Evolutionary conservation across 352 stramenopile species (phyloP).

Genomic region (Peronospora tabacina): DNA sequence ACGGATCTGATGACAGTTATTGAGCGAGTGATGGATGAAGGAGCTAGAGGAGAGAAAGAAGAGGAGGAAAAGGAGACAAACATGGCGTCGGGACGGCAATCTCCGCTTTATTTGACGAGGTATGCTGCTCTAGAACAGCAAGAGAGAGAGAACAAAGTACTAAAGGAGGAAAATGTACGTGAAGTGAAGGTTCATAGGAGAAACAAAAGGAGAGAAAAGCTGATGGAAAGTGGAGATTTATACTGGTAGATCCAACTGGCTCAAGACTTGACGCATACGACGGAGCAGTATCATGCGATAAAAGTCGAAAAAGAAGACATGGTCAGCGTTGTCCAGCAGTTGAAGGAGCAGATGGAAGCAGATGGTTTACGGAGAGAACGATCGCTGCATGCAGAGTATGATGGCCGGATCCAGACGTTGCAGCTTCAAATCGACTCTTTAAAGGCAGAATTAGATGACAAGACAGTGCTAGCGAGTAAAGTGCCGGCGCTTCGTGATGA

Average conservation of each 20-base stretch:
- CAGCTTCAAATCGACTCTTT: conserved; percentile 37
- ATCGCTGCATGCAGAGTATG: conserved; percentile 37
- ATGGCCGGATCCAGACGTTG: conserved; percentile 42
- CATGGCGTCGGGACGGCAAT: conserved; percentile 3
- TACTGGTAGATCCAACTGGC: conserved; percentile 32
- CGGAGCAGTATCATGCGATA: conserved; percentile 16
- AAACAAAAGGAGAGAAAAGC: background rate
- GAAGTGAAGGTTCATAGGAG: background rate
- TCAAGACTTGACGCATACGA: conserved; percentile 24
- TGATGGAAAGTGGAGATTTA: background rate
- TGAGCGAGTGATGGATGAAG: conserved; percentile 37
- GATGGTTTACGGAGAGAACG: conserved; percentile 56
- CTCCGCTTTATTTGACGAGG: conserved; percentile 36
- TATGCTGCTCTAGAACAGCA: conserved; percentile 43
- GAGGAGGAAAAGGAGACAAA: conserved; percentile 5
- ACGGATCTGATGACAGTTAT: conserved; percentile 61
- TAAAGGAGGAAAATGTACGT: conserved; percentile 58
- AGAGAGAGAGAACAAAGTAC: conserved; percentile 45
- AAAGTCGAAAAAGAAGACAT: conserved; percentile 30
- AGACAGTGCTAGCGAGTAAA: conserved; percentile 30
- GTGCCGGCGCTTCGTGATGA: conserved; percentile 46
- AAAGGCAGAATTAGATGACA: conserved; percentile 27
- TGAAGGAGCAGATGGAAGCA: conserved; percentile 38
- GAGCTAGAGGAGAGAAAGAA: conserved; percentile 1
- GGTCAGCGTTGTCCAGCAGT: conserved; percentile 26